Base-by-base conservation (phyloP, 441 rosid species). In the Pelargonium fulgidum region DNA sequence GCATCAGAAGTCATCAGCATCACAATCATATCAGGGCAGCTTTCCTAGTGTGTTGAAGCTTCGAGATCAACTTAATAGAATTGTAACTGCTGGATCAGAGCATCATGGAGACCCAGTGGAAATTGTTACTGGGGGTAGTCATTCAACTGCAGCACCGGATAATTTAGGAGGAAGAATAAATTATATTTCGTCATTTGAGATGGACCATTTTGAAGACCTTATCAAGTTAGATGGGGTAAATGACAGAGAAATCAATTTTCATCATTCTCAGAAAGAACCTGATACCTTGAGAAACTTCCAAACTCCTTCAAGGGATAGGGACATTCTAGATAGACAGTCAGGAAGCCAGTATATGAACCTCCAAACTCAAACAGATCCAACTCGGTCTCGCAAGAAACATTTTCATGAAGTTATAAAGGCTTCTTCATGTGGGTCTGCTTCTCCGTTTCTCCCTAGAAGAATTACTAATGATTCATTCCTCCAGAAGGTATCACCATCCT, bases 381-480 rank as follows among this genome's bases (percentile, higher is more conserved):
- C 72, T 50, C 20, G 7, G 67, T 68, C 77, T 58, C 69, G 56
- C 70, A 81, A 73, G 71, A 81, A 77, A 45, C 42, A 70, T 78
- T 68, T 79, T 68, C 65, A 36, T 66, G 81, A 72, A 71, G 76
- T 62, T 66, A 79, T 62, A 59, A 76, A 80, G 71, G 77, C 76
- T 70, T 78, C 77, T 76, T 67, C 69, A 74, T 65, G 39, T 73
- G 77, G 62, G 39, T 71, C 76, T 75, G 79, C 78, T 77, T 83
- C 78, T 77, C 81, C 74, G 64, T 44, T 67, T 73, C 5, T 64
- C 42, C 73, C 66, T 67, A 75, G 66, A 68, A 75, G 69, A 69
- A 75, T 69, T 72, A 41, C 67, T 69, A 71, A 70, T 70, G 78
- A 75, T 67, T 36, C 70, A 47, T 78, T 82, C 24, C 71, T 70